Evolutionary conservation across 2,329 filamentous ascomycete genomes (phyloP), one percentile per base, ranked within the genome.

Genomic region (Coniochaeta prunicola): DNA sequence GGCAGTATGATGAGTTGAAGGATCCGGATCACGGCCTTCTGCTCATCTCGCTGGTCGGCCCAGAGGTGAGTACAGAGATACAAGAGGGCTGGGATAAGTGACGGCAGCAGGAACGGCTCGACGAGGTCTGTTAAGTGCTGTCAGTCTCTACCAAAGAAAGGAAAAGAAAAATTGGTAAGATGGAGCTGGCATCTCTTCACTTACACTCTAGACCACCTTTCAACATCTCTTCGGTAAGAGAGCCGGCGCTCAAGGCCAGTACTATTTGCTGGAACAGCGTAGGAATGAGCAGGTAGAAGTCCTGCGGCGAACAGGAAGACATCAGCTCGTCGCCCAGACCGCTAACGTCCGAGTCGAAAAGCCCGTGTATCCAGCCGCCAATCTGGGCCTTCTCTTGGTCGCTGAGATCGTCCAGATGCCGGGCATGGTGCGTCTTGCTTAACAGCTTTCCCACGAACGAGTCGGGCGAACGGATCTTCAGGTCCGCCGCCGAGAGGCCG

Each of bases 271-370:
- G 82, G 68, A 93, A 92, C 0, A 94, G 74, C 0, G 89, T 88
- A 1, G 91, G 88, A 15, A 92, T 85, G 4, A 94, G 78, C 19
- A 90, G 75, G 66, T 93, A 93, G 68, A 94, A 94, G 40, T 92
- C 86, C 67, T 92, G 90, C 1, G 91, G 91, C 1, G 87, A 86
- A 65, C 90, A 94, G 1, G 88, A 89, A 9, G 89, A 87, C 83
- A 93, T 90, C 8, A 93, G 76, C 59, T 93, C 90, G 66, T 94
- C 90, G 8, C 86, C 86, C 3, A 94, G 82, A 0, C 88, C 89
- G 36, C 85, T 84, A 13, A 85, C 82, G 64, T 92, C 89, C 8
- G 82, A 85, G 62, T 90, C 86, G 65, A 91, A 93, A 2, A 96
- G 80, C 0, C 89, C 89, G 31, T 85, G 84, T 24, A 93, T 85